A percentile compares a stretch with the other conserved stretches of the same genome.
Conservation (phyloP, 768 basidiomycete genomes). For the Boletus reticulatus region DNA sequence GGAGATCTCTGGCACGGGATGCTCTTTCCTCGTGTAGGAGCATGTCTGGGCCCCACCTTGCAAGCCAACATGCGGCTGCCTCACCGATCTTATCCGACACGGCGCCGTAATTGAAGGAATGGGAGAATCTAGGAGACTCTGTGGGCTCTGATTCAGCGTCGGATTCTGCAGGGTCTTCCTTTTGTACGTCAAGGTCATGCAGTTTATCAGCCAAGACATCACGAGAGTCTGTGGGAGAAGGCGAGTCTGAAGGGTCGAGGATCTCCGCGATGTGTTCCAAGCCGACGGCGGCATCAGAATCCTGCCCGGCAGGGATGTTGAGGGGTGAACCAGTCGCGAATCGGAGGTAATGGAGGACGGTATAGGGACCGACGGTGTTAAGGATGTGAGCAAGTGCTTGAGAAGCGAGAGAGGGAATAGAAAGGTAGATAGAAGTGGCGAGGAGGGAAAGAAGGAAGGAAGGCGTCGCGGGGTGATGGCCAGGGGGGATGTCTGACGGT, state of each 20-base stretch:
- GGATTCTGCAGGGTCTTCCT: conserved; percentile 38
- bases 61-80: conserved; percentile 83
- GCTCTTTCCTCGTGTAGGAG: conserved; percentile 57
- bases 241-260: conserved; percentile 35
- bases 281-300: conserved; percentile 63
- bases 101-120: conserved; percentile 76
- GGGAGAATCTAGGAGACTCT: conserved; percentile 19
- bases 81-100: conserved; percentile 91
- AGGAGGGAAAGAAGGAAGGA: conserved; percentile 83
- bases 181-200: conserved; percentile 32
- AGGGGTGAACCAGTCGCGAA: conserved; percentile 80
- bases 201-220: conserved; percentile 32
- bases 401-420: conserved; percentile 71
- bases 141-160: conserved; percentile 28
- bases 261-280: conserved; percentile 64
- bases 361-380: conserved; percentile 74
- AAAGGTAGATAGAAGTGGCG: conserved; percentile 84
- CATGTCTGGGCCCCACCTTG: conserved; percentile 82
- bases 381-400: conserved; percentile 73
- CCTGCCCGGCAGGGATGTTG: conserved; percentile 38
- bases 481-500: conserved; percentile 37
- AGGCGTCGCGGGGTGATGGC: conserved; percentile 74
- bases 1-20: conserved; percentile 10
- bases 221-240: conserved; percentile 11
- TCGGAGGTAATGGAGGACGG: conserved; percentile 70